phyloP scores from a whole-genome alignment of 163 green algal genomes.

The Chlamydomonas reinhardtii region DNA sequence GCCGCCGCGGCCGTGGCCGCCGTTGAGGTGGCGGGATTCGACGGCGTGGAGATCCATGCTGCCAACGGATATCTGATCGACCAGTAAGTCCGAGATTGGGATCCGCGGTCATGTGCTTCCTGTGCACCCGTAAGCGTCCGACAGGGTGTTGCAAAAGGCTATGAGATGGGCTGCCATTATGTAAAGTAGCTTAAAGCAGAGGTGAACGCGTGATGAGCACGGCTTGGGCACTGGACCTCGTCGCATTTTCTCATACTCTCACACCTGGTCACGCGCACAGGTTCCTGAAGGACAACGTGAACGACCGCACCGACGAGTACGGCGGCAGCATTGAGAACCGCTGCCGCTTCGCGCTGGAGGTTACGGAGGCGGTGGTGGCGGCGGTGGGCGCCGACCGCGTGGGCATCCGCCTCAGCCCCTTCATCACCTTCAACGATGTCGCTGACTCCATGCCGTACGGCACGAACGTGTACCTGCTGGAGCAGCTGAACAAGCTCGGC shows the following conservation, averaged over 20 bases:
- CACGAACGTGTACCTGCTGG: conserved; percentile 69
- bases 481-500: conserved; percentile 74
- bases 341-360: conserved; percentile 76
- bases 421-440: conserved; percentile 71
- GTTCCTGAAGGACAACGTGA: conserved; percentile 83
- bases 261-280: neutral
- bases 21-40: conserved; percentile 81
- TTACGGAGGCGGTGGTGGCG: conserved; percentile 67
- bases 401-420: conserved; percentile 80
- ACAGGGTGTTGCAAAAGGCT: too few relatives aligned
- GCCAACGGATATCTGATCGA: conserved; percentile 82
- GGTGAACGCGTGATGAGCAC: too few relatives aligned
- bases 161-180: neutral
- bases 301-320: conserved; percentile 89
- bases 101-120: too few relatives aligned
- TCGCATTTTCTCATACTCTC: too few relatives aligned
- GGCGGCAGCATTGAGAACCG: conserved; percentile 91
- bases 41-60: conserved; percentile 87
- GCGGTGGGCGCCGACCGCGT: conserved; percentile 78
- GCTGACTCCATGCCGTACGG: conserved; percentile 71
- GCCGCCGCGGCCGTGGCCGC: conserved; percentile 62
- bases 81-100: too few relatives aligned
- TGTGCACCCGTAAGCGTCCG: too few relatives aligned
- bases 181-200: too few relatives aligned
- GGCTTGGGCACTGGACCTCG: too few relatives aligned